phyloP scores from a whole-genome alignment of 2,329 filamentous ascomycete genomes.

The Sporothrix brasiliensis region DNA sequence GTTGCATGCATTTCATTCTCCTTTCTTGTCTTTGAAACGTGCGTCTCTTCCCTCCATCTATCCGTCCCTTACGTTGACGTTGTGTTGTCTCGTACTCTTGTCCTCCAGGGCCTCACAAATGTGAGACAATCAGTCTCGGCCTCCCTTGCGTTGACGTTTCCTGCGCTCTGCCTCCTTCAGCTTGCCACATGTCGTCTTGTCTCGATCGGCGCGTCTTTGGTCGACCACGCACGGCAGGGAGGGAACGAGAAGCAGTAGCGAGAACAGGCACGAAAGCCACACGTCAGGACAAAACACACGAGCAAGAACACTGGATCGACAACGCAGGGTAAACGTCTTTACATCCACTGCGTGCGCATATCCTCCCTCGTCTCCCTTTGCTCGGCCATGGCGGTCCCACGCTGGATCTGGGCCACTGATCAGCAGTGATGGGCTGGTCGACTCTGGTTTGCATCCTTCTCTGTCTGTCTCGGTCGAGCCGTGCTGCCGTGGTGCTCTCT shows the following conservation, averaged over 20 bases:
- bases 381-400: slow-evolving; percentile 13
- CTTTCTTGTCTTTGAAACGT: background rate
- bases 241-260: background rate
- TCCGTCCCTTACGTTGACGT: background rate
- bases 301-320: slow-evolving; percentile 12
- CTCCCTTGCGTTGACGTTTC: slow-evolving; percentile 10
- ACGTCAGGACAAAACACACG: background rate
- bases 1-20: background rate
- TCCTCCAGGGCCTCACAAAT: background rate
- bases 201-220: background rate
- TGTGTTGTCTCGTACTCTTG: background rate
- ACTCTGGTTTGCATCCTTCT: background rate
- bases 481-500: background rate
- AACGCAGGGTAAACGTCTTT: slow-evolving; percentile 4
- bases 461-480: slow-evolving; percentile 9
- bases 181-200: slow-evolving; percentile 2
- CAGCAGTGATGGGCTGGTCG: background rate
- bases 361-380: background rate
- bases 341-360: background rate
- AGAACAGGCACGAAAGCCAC: background rate
- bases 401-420: slow-evolving; percentile 12
- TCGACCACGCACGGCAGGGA: too few species aligned
- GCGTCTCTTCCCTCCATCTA: background rate
- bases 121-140: background rate
- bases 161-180: background rate